Evolutionary conservation across 169 alveolate genomes (phyloP).

Genomic region (Eimeria acervulina): DNA sequence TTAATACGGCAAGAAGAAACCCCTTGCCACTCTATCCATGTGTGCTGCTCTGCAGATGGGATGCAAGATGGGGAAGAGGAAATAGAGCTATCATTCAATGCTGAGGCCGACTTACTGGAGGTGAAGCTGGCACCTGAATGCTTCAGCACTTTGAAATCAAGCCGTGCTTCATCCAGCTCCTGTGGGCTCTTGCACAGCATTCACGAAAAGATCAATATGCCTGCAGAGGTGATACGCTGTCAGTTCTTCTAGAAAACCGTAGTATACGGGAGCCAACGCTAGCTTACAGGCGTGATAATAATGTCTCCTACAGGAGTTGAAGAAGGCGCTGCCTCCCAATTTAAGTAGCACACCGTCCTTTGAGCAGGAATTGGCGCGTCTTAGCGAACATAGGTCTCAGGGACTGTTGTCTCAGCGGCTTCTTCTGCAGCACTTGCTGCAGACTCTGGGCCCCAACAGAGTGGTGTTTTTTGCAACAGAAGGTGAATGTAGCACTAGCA

Average conservation of each 20-base stretch:
- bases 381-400: background rate
- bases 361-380: conserved; percentile 8
- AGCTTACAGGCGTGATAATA: background rate
- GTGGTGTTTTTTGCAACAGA: conserved; percentile 61
- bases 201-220: background rate
- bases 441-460: conserved; percentile 58
- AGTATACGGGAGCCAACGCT: background rate
- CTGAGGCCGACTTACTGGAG: conserved; percentile 49
- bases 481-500: background rate
- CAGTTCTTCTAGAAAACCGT: background rate
- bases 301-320: conserved; percentile 36
- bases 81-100: background rate
- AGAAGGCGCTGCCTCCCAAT: conserved; percentile 48
- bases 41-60: conserved; percentile 31
- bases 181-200: background rate
- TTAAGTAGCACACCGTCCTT: background rate
- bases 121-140: conserved; percentile 27
- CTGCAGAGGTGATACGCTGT: background rate
- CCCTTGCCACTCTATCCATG: background rate
- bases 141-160: background rate
- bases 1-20: background rate
- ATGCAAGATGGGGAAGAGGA: conserved; percentile 10
- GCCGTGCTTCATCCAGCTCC: background rate
- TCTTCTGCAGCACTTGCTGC: conserved; percentile 52
- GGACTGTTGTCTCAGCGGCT: conserved; percentile 30